Base-by-base conservation (phyloP, 352 stramenopile species). In the Peronospora tabacina region DNA sequence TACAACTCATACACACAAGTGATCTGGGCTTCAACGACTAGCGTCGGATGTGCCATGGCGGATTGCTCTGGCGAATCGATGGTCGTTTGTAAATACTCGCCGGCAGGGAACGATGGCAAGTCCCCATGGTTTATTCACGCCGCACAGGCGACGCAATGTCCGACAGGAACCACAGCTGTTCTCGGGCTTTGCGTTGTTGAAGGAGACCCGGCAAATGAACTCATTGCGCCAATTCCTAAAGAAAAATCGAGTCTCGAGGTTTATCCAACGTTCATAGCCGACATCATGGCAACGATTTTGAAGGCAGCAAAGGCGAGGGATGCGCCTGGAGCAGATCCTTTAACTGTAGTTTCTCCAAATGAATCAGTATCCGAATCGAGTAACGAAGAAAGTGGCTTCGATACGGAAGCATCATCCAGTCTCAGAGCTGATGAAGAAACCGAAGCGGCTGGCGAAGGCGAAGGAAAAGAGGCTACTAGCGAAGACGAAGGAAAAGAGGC, bases 1-100 rank as follows among this genome's bases (percentile, higher is more conserved):
- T 87, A 89, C 61, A 82, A 79, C 52, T 71, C 75, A 52, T 89
- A 89, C 63, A 78, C 78, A 60, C 78, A 87, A 59, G 57, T 85
- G 29, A 54, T 89, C 12, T 89, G 78, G 78, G 58, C 73, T 6
- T 53, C 62, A 32, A 87, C 78, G 33, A 82, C 66, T 58, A 55
- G 71, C 13, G 75, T 89, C 13, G 78, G 78, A 34, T 89, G 78
- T 55, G 73, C 64, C 29, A 80, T 70, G 55, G 61, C 73, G 17
- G 66, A 44, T 44, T 89, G 78, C 42, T 50, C 53, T 8, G 45
- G 44, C 15, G 63, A 61, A 5, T 57, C 66, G 32, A 62, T 72
- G 47, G 74, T 87, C 17, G 75, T 73, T 32, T 87, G 75, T 52
- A 61, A 80, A 57, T 89, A 85, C 63, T 70, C 73, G 20, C 57